Evolutionary conservation across 495 filamentous ascomycete species (phyloP).

Genomic region (Penicillium tannophilum): DNA sequence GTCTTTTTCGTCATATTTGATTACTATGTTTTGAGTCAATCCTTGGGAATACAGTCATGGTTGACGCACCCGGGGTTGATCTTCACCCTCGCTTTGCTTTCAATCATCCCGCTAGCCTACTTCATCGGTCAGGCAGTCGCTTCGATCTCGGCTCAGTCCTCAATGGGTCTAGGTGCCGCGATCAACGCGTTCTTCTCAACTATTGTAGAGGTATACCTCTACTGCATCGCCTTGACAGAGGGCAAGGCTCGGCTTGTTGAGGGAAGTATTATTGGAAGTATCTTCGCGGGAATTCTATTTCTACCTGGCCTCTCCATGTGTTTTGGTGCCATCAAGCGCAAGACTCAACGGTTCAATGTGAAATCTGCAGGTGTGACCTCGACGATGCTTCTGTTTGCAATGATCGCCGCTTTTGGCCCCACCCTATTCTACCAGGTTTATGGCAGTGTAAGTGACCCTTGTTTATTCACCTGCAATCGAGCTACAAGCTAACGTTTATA

Average conservation of each 20-base stretch:
- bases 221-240: slow-evolving; percentile 90
- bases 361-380: slow-evolving; percentile 96
- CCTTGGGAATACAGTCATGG: slow-evolving; percentile 66
- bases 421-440: slow-evolving; percentile 99
- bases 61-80: slow-evolving; percentile 81
- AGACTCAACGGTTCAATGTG: slow-evolving; percentile 98
- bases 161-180: slow-evolving; percentile 98
- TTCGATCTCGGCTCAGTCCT: slow-evolving; percentile 98
- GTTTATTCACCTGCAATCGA: neutral
- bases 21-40: slow-evolving; percentile 71
- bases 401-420: slow-evolving; percentile 95
- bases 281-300: slow-evolving; percentile 95
- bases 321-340: slow-evolving; percentile 95
- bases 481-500: slow-evolving; percentile 26
- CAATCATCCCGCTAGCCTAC: slow-evolving; percentile 96
- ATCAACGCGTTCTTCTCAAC: slow-evolving; percentile 99
- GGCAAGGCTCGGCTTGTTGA: slow-evolving; percentile 94
- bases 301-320: slow-evolving; percentile 98
- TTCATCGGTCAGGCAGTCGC: slow-evolving; percentile 99
- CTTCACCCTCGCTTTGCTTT: slow-evolving; percentile 81
- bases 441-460: slow-evolving; percentile 69
- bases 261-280: slow-evolving; percentile 95
- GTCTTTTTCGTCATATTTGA: slow-evolving; percentile 93
- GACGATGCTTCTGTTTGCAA: slow-evolving; percentile 96
- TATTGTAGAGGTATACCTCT: slow-evolving; percentile 96